These are phyloP conservation scores for Botrytis fragariae DNA, from an alignment of 2,329 filamentous ascomycete species.

Conservation along the genomic window DNA sequence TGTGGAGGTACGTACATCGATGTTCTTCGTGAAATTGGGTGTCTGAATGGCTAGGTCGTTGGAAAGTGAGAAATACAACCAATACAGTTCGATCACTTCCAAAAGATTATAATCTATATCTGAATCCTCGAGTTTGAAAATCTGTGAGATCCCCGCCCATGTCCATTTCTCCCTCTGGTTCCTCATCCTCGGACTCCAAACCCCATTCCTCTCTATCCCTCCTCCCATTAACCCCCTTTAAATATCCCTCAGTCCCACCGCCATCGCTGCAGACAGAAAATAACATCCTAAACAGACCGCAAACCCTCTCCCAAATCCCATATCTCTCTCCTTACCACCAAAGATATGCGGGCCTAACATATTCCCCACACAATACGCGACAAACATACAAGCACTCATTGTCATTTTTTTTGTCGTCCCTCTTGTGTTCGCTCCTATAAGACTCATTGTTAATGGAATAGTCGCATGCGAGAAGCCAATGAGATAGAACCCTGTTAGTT, in stretches of 20 bases:
- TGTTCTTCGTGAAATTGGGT: neutral
- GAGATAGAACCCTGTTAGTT: constrained; percentile 37
- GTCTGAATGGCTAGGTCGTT: neutral
- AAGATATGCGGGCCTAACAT: constrained; percentile 32
- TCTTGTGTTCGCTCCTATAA: constrained; percentile 36
- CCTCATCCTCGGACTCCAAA: neutral
- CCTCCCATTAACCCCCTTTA: constrained; percentile 28
- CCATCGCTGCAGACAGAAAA: constrained; percentile 22
- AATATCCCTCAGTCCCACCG: constrained; percentile 28
- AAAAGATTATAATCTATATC: constrained; percentile 8
- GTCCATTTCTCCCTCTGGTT: neutral
- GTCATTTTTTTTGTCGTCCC: constrained; percentile 40
- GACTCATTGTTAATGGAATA: constrained; percentile 36
- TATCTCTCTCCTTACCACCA: constrained; percentile 21
- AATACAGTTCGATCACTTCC: neutral
- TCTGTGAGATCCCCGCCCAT: neutral
- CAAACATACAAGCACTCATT: constrained; percentile 30
- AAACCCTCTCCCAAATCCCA: constrained; percentile 32
- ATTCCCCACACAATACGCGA: constrained; percentile 34
- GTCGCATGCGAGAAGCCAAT: constrained; percentile 28
- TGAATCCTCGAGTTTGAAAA: neutral
- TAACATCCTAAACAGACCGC: constrained; percentile 33
- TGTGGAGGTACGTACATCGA: neutral
- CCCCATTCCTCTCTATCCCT: constrained; percentile 12
- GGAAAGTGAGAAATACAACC: neutral